Conservation (phyloP, 495 filamentous ascomycete genomes). For the Melanomma pulvis-pyrius region DNA sequence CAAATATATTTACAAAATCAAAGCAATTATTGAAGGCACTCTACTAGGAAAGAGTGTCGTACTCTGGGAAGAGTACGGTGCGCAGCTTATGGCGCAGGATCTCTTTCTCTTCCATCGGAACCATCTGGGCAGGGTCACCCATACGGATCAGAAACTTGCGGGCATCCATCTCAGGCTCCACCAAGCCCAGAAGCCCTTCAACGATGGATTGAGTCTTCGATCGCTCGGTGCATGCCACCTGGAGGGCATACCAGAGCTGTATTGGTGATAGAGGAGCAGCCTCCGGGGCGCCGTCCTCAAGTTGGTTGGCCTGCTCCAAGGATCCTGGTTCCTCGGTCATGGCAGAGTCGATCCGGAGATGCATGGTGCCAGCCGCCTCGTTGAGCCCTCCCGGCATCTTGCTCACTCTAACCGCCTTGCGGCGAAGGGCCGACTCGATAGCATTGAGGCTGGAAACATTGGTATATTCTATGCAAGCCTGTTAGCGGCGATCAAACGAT, state of each 20-base stretch:
- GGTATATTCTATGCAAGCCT: background rate
- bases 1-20: background rate
- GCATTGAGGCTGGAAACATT: background rate
- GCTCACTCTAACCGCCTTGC: background rate
- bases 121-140: constrained; percentile 11
- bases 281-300: background rate
- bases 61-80: constrained; percentile 5
- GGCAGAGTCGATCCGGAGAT: background rate
- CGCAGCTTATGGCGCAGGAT: background rate
- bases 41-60: background rate
- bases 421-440: background rate
- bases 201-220: background rate
- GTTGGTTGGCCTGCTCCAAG: background rate
- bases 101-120: background rate
- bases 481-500: background rate
- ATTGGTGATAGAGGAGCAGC: background rate
- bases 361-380: background rate
- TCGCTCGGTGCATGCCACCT: background rate
- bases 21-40: background rate
- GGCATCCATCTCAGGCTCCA: constrained; percentile 7
- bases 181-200: background rate
- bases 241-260: constrained; percentile 3
- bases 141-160: background rate
- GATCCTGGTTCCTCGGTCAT: background rate
- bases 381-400: background rate